Percentiles rank a stretch among this genome's conserved stretches.
phyloP scores from a whole-genome alignment of 2,329 filamentous ascomycete species.

The Ophiostoma piceae region DNA sequence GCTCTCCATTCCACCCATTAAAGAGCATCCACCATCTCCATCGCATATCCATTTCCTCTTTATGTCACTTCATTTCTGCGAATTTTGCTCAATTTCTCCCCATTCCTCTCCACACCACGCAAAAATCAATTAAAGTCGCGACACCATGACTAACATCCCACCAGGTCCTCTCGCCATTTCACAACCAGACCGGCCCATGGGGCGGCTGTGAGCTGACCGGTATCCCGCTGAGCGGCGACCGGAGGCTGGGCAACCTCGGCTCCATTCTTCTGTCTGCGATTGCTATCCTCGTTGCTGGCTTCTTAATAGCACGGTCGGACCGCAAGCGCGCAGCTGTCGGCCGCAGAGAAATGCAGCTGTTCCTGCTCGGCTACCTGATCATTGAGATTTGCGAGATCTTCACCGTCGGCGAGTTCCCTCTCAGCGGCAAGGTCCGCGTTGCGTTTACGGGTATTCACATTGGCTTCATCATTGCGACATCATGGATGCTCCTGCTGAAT shows the following conservation, averaged over 20 bases:
- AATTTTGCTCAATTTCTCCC: background rate
- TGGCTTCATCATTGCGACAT: constrained; percentile 78
- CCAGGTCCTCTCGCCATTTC: constrained; percentile 59
- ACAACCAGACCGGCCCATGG: constrained; percentile 56
- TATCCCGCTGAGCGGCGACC: constrained; percentile 61
- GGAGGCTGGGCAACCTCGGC: constrained; percentile 78
- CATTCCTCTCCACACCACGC: constrained; percentile 4
- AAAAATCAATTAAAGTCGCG: background rate
- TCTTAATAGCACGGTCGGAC: constrained; percentile 75
- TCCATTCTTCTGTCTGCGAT: constrained; percentile 78
- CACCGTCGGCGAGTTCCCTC: constrained; percentile 81
- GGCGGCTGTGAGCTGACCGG: constrained; percentile 70
- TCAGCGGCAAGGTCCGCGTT: constrained; percentile 63
- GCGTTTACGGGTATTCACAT: constrained; percentile 88
- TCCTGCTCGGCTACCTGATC: constrained; percentile 78
- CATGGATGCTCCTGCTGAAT: constrained; percentile 89
- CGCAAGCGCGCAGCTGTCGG: constrained; percentile 91
- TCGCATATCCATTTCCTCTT: background rate
- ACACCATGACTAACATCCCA: constrained; percentile 14
- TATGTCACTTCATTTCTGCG: background rate
- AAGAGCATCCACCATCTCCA: constrained; percentile 1
- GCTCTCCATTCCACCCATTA: background rate
- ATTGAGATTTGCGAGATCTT: constrained; percentile 96
- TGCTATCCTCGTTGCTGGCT: constrained; percentile 62
- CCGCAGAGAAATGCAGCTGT: constrained; percentile 93